Conservation (phyloP, 176 grass and related monocot genomes). For the Urochloa ruziziensis region DNA sequence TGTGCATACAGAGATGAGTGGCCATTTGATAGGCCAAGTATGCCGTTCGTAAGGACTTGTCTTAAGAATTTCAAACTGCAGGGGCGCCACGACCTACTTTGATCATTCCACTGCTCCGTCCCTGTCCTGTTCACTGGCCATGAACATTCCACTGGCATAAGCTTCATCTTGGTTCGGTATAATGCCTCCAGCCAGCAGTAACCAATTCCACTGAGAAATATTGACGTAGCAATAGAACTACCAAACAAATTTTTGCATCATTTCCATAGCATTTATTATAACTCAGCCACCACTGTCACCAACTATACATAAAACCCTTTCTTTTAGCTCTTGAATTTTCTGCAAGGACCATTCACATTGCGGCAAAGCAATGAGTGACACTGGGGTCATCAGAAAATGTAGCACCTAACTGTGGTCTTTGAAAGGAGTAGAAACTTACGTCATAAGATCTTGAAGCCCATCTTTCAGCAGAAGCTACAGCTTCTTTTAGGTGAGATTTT, state of each 20-base stretch:
- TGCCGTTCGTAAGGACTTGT: neutral
- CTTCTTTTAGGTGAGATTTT: slow-evolving; percentile 75
- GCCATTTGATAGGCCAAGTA: neutral
- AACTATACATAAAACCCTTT: slow-evolving; percentile 59
- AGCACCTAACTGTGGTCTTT: neutral
- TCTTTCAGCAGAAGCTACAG: slow-evolving; percentile 49
- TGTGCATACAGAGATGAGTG: neutral
- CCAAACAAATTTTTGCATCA: slow-evolving; percentile 21
- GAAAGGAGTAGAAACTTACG: slow-evolving; percentile 49
- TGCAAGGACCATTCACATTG: slow-evolving; percentile 32
- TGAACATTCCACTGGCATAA: slow-evolving; percentile 1
- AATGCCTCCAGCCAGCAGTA: slow-evolving; percentile 12
- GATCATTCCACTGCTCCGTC: neutral
- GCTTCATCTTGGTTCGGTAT: neutral
- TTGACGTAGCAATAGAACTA: neutral
- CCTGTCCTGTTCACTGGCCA: neutral
- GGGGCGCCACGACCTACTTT: neutral
- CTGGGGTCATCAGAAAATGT: slow-evolving; percentile 23
- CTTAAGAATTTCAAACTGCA: neutral
- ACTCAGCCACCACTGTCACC: slow-evolving; percentile 47
- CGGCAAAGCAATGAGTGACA: neutral
- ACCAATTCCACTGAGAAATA: neutral
- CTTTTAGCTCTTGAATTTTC: slow-evolving; percentile 68
- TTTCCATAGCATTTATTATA: slow-evolving; percentile 5
- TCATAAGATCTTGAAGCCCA: slow-evolving; percentile 67